Evolutionary conservation across 2,329 filamentous ascomycete genomes (phyloP).

Genomic region (Capronia americana): DNA sequence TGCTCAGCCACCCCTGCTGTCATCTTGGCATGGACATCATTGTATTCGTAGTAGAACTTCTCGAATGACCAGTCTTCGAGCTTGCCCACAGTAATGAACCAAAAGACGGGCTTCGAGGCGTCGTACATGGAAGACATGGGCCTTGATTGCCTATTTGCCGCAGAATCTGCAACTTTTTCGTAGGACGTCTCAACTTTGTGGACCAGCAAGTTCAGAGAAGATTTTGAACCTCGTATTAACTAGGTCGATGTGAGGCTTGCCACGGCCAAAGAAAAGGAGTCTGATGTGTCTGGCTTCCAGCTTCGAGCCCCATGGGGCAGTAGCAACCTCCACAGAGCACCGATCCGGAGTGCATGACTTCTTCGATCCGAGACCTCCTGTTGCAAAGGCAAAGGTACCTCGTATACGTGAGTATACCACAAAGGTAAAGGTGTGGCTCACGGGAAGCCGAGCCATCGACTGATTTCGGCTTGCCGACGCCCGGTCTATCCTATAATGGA

Average conservation of each 20-base stretch:
- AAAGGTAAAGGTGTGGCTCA: background rate
- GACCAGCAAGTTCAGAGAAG: background rate
- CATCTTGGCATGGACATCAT: slow-evolving; percentile 13
- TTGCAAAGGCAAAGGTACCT: background rate
- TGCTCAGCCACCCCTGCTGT: slow-evolving; percentile 13
- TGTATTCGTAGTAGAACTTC: slow-evolving; percentile 13
- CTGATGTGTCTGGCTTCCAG: too few relatives aligned
- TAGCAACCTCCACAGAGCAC: background rate
- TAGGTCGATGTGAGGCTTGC: background rate
- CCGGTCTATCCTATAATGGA: background rate
- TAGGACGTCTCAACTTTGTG: background rate
- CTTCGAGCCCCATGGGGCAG: too few relatives aligned
- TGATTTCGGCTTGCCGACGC: slow-evolving; percentile 3
- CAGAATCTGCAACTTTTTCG: background rate
- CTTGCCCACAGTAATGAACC: slow-evolving; percentile 14
- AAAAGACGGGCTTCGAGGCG: slow-evolving; percentile 10
- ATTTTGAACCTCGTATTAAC: background rate
- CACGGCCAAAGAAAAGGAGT: too few relatives aligned
- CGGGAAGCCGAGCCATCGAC: background rate
- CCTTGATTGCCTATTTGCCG: background rate
- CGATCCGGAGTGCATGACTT: too few relatives aligned
- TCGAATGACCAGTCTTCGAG: slow-evolving; percentile 5
- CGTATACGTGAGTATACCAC: too few relatives aligned
- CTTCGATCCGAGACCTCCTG: background rate
- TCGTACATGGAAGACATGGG: background rate